A percentile compares a stretch with the other conserved stretches of the same genome.
Evolutionary conservation across 352 stramenopile genomes (phyloP).

Genomic region (Pythium dissotocum): DNA sequence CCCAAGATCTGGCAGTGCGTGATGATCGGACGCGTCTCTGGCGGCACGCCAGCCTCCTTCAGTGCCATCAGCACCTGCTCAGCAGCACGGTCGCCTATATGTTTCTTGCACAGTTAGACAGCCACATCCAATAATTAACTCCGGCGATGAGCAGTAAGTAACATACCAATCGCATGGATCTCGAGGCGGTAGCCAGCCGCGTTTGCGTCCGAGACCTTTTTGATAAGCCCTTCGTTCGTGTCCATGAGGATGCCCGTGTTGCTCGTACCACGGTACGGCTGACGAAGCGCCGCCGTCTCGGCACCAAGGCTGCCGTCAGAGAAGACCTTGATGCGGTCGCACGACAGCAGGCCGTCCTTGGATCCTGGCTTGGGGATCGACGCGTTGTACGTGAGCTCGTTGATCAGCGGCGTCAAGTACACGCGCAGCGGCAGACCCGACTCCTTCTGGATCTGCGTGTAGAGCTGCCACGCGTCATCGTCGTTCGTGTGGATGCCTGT

Average conservation of each 20-base stretch:
- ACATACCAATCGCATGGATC: conserved; percentile 87
- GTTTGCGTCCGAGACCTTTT: conserved; percentile 63
- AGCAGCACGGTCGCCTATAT: conserved; percentile 61
- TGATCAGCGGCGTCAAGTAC: conserved; percentile 71
- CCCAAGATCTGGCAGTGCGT: conserved; percentile 91
- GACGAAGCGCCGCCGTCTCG: conserved; percentile 80
- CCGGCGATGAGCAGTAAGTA: background rate
- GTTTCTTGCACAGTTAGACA: background rate
- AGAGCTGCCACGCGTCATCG: conserved; percentile 75
- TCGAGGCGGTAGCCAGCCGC: conserved; percentile 74
- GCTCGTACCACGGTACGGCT: conserved; percentile 59
- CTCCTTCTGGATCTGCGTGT: conserved; percentile 67
- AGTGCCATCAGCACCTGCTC: conserved; percentile 78
- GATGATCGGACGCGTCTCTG: conserved; percentile 73
- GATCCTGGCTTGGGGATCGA: conserved; percentile 41
- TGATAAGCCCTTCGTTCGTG: conserved; percentile 54
- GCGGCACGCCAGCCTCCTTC: conserved; percentile 43
- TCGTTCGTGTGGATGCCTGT: conserved; percentile 86
- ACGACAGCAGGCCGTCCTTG: conserved; percentile 60
- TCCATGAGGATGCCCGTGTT: conserved; percentile 88
- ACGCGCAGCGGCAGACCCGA: conserved; percentile 68
- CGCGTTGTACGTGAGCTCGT: conserved; percentile 54
- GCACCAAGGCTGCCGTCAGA: conserved; percentile 87
- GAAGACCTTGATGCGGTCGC: conserved; percentile 89
- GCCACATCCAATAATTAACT: background rate